phyloP scores from a whole-genome alignment of 2,329 filamentous ascomycete species.

The Elsinoe australis region DNA sequence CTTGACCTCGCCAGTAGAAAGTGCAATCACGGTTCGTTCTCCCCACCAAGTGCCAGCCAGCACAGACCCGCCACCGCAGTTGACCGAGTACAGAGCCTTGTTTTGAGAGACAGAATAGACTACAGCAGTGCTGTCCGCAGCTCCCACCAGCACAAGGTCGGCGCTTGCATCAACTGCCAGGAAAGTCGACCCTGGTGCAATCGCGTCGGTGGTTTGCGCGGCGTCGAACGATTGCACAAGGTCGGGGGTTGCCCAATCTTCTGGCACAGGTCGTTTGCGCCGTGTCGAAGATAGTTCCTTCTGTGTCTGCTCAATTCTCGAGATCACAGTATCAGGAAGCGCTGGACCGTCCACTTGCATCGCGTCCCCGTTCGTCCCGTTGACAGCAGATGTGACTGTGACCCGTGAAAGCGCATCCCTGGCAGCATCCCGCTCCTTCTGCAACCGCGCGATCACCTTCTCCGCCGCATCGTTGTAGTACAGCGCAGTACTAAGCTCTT shows the following conservation, averaged over 20 bases:
- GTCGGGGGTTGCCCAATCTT: slow-evolving; percentile 74
- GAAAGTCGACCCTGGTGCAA: slow-evolving; percentile 52
- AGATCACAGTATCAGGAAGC: slow-evolving; percentile 62
- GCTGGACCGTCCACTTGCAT: slow-evolving; percentile 87
- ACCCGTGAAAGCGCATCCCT: slow-evolving; percentile 81
- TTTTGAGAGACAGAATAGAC: slow-evolving; percentile 72
- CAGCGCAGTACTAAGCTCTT: slow-evolving; percentile 86
- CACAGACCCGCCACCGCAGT: slow-evolving; percentile 57
- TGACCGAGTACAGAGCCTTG: slow-evolving; percentile 62
- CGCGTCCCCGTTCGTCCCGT: slow-evolving; percentile 59
- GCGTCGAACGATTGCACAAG: slow-evolving; percentile 56
- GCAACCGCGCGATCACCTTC: slow-evolving; percentile 82
- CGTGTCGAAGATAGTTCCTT: slow-evolving; percentile 74
- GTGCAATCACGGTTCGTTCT: slow-evolving; percentile 62
- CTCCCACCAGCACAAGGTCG: slow-evolving; percentile 64
- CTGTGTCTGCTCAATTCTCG: slow-evolving; percentile 72
- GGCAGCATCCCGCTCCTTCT: slow-evolving; percentile 88
- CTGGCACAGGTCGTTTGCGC: slow-evolving; percentile 79
- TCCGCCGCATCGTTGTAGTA: slow-evolving; percentile 98
- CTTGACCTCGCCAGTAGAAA: slow-evolving; percentile 69
- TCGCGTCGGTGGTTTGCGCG: slow-evolving; percentile 45
- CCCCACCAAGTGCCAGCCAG: slow-evolving; percentile 60
- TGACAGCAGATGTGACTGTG: slow-evolving; percentile 52
- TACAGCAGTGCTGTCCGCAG: slow-evolving; percentile 64
- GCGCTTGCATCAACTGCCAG: slow-evolving; percentile 53